Evolutionary conservation across 768 basidiomycete genomes (phyloP).

Genomic region (Pulveroboletus sp.): DNA sequence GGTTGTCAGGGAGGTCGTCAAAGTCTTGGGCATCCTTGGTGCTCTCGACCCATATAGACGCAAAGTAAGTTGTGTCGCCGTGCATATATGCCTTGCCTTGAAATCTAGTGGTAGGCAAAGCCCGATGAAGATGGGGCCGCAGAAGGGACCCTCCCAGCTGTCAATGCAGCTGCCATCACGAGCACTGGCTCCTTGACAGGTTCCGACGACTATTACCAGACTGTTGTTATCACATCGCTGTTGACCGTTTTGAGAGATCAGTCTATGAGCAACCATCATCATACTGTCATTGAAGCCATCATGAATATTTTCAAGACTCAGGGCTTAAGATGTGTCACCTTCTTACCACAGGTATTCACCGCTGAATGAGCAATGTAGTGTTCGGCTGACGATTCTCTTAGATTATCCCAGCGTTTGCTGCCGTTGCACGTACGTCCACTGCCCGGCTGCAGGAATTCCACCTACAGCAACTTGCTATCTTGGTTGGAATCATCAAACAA

Average conservation of each 20-base stretch:
- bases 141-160: slow-evolving; percentile 56
- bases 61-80: slow-evolving; percentile 52
- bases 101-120: slow-evolving; percentile 38
- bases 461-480: slow-evolving; percentile 90
- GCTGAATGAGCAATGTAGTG: background rate
- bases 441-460: slow-evolving; percentile 89
- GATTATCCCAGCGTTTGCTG: slow-evolving; percentile 94
- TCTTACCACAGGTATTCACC: slow-evolving; percentile 76
- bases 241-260: slow-evolving; percentile 86
- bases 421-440: slow-evolving; percentile 77
- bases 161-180: slow-evolving; percentile 64
- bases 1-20: slow-evolving; percentile 89
- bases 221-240: slow-evolving; percentile 86
- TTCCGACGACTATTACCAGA: slow-evolving; percentile 96
- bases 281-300: slow-evolving; percentile 93
- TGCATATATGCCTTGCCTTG: background rate
- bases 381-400: slow-evolving; percentile 26
- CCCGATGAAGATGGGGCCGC: slow-evolving; percentile 59
- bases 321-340: slow-evolving; percentile 91
- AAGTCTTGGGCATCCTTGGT: slow-evolving; percentile 93
- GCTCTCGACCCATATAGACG: slow-evolving; percentile 94
- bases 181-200: slow-evolving; percentile 56
- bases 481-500: slow-evolving; percentile 95
- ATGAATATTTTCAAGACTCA: slow-evolving; percentile 99
- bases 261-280: slow-evolving; percentile 79